Percentiles rank a stretch among this genome's conserved stretches.
phyloP scores from a whole-genome alignment of 441 rosid genomes.

The Breynia disticha region DNA sequence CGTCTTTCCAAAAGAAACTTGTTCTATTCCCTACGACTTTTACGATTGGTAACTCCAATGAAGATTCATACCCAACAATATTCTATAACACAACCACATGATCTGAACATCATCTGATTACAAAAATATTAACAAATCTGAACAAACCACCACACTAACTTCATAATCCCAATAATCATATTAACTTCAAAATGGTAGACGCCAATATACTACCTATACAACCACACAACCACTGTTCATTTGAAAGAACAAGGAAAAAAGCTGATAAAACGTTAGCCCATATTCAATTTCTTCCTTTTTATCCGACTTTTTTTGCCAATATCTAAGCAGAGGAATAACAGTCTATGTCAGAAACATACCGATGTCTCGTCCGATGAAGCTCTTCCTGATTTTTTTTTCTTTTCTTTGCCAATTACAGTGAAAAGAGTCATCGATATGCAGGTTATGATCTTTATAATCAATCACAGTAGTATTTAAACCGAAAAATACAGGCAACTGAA shows the following conservation, averaged over 20 bases:
- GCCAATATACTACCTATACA: constrained; percentile 48
- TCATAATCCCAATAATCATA: constrained; percentile 29
- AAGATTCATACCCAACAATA: constrained; percentile 2
- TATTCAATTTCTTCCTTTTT: constrained; percentile 30
- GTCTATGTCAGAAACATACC: constrained; percentile 54
- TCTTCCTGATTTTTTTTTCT: constrained; percentile 20
- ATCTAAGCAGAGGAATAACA: constrained; percentile 30
- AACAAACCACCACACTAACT: constrained; percentile 36
- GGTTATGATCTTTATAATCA: constrained; percentile 19
- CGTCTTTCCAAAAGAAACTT: too few relatives aligned
- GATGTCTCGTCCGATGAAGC: constrained; percentile 26
- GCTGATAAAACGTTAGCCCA: constrained; percentile 57
- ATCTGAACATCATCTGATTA: constrained; percentile 33
- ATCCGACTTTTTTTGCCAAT: constrained; percentile 13
- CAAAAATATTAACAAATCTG: constrained; percentile 59
- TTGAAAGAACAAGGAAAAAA: constrained; percentile 20
- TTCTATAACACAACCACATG: constrained; percentile 30
- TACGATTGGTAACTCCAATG: too few relatives aligned
- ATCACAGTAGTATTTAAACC: constrained; percentile 8
- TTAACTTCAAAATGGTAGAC: constrained; percentile 23
- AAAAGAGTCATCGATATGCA: constrained; percentile 18
- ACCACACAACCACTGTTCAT: constrained; percentile 35
- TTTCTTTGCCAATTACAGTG: constrained; percentile 26
- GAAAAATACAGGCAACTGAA: constrained; percentile 11
- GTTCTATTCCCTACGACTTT: too few relatives aligned